Base-by-base conservation (phyloP, 2,329 filamentous ascomycete species). In the Zarea fungicola region DNA sequence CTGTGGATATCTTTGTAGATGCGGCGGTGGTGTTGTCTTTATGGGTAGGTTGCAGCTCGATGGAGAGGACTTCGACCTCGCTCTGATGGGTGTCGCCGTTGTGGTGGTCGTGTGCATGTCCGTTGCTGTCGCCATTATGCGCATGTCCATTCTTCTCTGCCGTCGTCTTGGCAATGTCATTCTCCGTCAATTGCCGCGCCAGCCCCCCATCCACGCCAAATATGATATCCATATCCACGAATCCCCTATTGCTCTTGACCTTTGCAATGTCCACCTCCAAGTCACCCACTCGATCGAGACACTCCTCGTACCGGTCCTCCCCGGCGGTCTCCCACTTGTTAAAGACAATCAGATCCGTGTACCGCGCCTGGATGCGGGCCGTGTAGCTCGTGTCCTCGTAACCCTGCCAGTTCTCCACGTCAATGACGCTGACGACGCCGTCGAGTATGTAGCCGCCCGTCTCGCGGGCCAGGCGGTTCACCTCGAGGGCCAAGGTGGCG, bases 401-500 rank as follows among this genome's bases (percentile, higher is more conserved):
- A 0, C 91, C 91, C 60, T 83, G 73, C 90, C 90, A 96, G 62
- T 96, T 96, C 77, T 96, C 91, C 10, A 95, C 90, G 61, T 96
- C 91, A 51, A 96, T 84, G 19, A 96, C 90, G 58, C 83, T 89
- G 54, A 96, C 81, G 45, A 96, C 89, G 10, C 91, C 91, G 60
- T 96, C 91, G 2, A 96, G 78, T 5, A 81, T 76, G 60, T 90
- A 96, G 23, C 72, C 67, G 58, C 66, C 81, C 0, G 82, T 84
- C 52, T 88, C 82, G n/a, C 81, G 74, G 16, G 81, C 78, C 13
- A 95, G 70, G 1, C 89, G 78, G 62, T 95, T 95, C 11, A 96
- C 82, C 66, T 96, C 91, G 74, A 96, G 86, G 8, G 90, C 90
- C 40, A 96, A 73, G 2, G 91, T 96, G 1, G 91, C 88, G 0